A percentile compares a stretch with the other conserved stretches of the same genome.
phyloP scores from a whole-genome alignment of 2,329 filamentous ascomycete genomes.

The Cladophialophora carrionii region DNA sequence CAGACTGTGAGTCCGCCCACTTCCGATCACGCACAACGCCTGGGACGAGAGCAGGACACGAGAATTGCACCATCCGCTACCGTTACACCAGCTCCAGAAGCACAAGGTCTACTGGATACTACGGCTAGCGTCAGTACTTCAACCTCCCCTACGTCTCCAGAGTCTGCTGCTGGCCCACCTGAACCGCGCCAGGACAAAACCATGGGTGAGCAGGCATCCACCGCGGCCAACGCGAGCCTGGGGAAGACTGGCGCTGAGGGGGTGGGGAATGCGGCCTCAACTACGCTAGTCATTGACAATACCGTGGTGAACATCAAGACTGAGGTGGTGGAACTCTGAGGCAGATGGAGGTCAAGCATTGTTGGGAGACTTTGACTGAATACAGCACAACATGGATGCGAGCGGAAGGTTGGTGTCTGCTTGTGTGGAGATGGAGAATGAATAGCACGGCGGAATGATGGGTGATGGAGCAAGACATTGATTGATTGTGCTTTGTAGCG shows the following conservation, averaged over 20 bases:
- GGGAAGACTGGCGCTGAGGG: conserved; percentile 16
- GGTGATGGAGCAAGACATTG: neutral
- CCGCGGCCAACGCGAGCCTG: neutral
- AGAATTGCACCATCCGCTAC: neutral
- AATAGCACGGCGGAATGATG: neutral
- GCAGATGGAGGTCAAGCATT: neutral
- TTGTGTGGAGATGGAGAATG: neutral
- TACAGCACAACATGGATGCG: neutral
- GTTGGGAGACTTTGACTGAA: neutral
- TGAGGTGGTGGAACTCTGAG: conserved; percentile 1
- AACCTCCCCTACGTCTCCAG: neutral
- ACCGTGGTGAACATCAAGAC: conserved; percentile 5
- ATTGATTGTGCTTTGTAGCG: neutral
- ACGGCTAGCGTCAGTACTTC: neutral
- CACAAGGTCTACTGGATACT: neutral
- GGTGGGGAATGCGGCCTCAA: neutral
- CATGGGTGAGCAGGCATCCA: neutral
- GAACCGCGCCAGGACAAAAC: neutral
- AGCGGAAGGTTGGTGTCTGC: neutral
- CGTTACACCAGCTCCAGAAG: neutral
- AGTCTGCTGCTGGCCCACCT: neutral
- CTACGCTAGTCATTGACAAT: neutral
- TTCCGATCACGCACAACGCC: neutral
- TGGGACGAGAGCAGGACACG: neutral
- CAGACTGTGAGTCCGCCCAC: neutral